Conservation (phyloP, 1,284 basidiomycete species). For the Moniliella sp. region DNA sequence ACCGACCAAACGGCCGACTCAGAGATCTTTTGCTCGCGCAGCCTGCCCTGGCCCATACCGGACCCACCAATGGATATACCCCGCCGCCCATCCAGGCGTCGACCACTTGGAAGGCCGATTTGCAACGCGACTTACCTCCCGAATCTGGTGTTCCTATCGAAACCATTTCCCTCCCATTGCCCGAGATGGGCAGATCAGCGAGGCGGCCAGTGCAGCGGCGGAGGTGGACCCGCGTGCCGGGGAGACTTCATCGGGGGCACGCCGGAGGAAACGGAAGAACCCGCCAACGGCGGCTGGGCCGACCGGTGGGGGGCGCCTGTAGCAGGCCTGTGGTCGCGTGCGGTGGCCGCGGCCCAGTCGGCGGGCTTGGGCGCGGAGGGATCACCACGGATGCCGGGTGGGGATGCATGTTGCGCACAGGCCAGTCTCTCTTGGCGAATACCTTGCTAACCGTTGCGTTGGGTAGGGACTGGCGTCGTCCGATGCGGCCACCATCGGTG, state of each 20-base stretch:
- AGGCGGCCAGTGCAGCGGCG: conserved; percentile 9
- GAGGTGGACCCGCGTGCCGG: neutral
- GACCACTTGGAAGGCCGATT: no score
- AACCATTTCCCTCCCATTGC: conserved; percentile 26
- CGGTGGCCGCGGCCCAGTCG: conserved; percentile 19
- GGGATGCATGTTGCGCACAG: conserved; percentile 93
- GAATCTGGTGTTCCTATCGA: conserved; percentile 31
- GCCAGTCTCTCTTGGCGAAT: conserved; percentile 76
- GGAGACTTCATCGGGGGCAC: no score
- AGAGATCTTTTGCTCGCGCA: no score
- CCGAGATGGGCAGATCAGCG: conserved; percentile 22
- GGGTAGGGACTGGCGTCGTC: conserved; percentile 36
- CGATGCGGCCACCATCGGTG: neutral
- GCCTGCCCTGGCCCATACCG: no score
- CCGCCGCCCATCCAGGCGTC: no score
- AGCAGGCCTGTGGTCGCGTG: conserved; percentile 15
- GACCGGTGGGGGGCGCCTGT: conserved; percentile 19
- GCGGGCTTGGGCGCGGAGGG: conserved; percentile 35
- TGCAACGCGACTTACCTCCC: conserved; percentile 13
- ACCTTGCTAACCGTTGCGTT: conserved; percentile 63
- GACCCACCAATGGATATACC: no score
- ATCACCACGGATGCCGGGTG: conserved; percentile 85
- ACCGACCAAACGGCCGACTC: no score
- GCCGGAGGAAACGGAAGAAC: no score
- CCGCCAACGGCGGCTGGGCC: neutral